These are phyloP conservation scores for Penicillium sp. DNA, from an alignment of 2,329 filamentous ascomycete species.

Conservation along the genomic window DNA sequence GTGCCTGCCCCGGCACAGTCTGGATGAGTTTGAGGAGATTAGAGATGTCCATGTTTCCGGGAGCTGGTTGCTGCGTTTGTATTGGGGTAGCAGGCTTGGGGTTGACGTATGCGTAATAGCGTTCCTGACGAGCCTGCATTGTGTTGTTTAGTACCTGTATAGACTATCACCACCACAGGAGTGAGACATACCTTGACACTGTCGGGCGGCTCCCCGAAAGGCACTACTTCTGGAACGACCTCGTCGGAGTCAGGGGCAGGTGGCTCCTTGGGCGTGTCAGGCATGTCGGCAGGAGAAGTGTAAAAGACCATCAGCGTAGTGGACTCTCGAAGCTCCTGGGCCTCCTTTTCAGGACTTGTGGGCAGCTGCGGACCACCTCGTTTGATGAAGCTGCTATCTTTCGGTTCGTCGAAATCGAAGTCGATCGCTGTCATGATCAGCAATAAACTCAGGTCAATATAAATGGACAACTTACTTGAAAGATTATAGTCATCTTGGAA, in stretches of 20 bases:
- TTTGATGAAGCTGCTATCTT: constrained; percentile 38
- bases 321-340: constrained; percentile 47
- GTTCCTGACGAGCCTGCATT: constrained; percentile 40
- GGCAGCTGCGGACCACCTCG: constrained; percentile 42
- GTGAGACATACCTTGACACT: constrained; percentile 36
- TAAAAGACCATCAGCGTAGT: constrained; percentile 50
- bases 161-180: not conserved
- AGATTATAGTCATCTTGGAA: constrained; percentile 35
- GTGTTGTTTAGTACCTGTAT: constrained; percentile 8
- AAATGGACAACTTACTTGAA: constrained; percentile 31
- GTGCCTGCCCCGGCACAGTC: constrained; percentile 30
- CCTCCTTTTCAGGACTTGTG: constrained; percentile 41
- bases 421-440: constrained; percentile 38
- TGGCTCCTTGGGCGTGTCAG: constrained; percentile 47
- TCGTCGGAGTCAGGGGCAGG: constrained; percentile 40
- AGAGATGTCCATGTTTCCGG: constrained; percentile 36
- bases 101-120: constrained; percentile 39
- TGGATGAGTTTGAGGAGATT: constrained; percentile 43
- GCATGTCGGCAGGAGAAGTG: constrained; percentile 45
- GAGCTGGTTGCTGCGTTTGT: constrained; percentile 24
- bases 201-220: constrained; percentile 45
- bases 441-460: not conserved
- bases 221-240: constrained; percentile 30
- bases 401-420: constrained; percentile 35
- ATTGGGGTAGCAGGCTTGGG: constrained; percentile 28